Percentiles rank a stretch among this genome's conserved stretches.
Conservation (phyloP, 257 asterid genomes). For the Nemophila menziesii region DNA sequence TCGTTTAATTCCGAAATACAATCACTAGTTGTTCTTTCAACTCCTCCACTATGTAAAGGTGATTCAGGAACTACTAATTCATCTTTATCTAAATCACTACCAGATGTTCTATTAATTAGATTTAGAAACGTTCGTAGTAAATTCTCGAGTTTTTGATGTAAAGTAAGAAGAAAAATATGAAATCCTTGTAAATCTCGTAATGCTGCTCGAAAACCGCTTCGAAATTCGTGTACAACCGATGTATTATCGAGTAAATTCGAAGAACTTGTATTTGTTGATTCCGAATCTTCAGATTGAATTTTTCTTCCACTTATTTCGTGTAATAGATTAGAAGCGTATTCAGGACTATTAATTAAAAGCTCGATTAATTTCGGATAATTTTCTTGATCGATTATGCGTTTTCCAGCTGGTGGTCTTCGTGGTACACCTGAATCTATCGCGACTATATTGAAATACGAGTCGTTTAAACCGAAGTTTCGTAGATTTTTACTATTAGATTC, state of each 20-base stretch:
- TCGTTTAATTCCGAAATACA: conserved; percentile 41
- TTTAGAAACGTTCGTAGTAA: conserved; percentile 54
- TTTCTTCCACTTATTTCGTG: conserved; percentile 78
- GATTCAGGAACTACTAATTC: conserved; percentile 53
- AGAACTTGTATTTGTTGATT: conserved; percentile 23
- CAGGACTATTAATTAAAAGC: conserved; percentile 79
- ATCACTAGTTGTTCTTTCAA: conserved; percentile 33
- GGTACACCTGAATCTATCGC: conserved; percentile 98
- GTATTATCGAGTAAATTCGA: conserved; percentile 31
- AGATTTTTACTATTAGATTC: conserved; percentile 49
- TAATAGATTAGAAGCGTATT: conserved; percentile 60
- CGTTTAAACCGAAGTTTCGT: conserved; percentile 39
- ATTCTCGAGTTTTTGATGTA: conserved; percentile 82
- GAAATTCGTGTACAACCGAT: conserved; percentile 51
- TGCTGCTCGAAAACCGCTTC: conserved; percentile 87
- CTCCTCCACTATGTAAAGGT: conserved; percentile 41
- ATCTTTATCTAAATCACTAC: conserved; percentile 65
- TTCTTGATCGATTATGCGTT: conserved; percentile 77
- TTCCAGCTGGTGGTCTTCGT: conserved; percentile 99
- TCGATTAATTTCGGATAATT: conserved; percentile 90
- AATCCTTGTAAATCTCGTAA: conserved; percentile 86
- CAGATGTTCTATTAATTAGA: conserved; percentile 47
- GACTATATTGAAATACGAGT: conserved; percentile 53
- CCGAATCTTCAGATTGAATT: conserved; percentile 46
- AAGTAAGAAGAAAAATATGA: conserved; percentile 86